phyloP scores from a whole-genome alignment of 345 rosid species.

The Triadica sebifera region DNA sequence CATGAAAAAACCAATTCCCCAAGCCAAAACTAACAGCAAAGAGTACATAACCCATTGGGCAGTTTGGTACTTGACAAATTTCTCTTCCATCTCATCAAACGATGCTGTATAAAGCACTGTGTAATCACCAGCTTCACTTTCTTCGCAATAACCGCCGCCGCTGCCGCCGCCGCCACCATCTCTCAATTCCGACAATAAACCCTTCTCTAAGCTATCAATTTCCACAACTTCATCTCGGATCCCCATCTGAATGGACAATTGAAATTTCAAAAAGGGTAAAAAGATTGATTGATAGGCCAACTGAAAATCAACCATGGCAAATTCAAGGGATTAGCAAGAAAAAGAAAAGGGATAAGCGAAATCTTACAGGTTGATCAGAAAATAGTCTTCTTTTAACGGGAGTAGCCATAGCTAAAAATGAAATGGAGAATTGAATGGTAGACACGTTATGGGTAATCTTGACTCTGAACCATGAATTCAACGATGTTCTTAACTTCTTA shows the following conservation, averaged over 20 bases:
- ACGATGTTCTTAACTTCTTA: no score
- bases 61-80: conserved; percentile 51
- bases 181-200: conserved; percentile 30
- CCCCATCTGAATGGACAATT: conserved; percentile 37
- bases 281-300: neutral
- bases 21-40: conserved; percentile 52
- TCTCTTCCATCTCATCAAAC: conserved; percentile 52
- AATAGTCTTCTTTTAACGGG: conserved; percentile 14
- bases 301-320: neutral
- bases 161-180: conserved; percentile 7
- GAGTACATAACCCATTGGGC: conserved; percentile 60
- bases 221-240: conserved; percentile 46
- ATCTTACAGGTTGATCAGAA: conserved; percentile 12
- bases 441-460: neutral
- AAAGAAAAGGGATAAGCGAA: neutral
- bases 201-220: conserved; percentile 56
- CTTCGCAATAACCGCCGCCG: conserved; percentile 14
- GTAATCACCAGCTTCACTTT: conserved; percentile 34
- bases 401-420: conserved; percentile 15
- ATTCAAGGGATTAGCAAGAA: neutral
- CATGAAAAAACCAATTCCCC: conserved; percentile 72
- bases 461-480: no score
- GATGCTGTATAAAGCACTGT: conserved; percentile 51
- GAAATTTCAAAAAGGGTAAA: neutral
- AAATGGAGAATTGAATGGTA: neutral